Evolutionary conservation across 371 early-diverging fungal species (phyloP).

Genomic region (Apophysomyces trapeziformis): DNA sequence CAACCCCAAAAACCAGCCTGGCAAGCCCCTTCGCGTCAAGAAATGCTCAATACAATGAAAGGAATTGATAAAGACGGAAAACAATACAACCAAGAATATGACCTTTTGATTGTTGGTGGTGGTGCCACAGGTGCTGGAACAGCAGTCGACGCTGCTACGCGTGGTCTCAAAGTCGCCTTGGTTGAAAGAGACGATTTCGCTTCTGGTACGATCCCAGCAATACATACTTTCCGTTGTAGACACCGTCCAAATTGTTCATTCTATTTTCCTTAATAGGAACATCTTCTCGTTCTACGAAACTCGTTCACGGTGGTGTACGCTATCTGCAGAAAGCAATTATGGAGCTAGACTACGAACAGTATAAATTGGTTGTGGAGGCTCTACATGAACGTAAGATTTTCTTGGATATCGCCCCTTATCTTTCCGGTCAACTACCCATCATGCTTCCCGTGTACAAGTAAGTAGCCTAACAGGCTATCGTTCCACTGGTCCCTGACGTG

Average conservation of each 20-base stretch:
- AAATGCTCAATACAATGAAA: constrained; percentile 72
- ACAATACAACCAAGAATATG: constrained; percentile 61
- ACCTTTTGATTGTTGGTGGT: constrained; percentile 97
- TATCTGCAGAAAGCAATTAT: constrained; percentile 98
- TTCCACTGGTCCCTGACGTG: not conserved
- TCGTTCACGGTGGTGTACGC: constrained; percentile 99
- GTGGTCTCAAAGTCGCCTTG: constrained; percentile 96
- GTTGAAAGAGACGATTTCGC: constrained; percentile 98
- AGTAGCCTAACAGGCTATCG: constrained; percentile 19
- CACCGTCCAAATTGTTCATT: not conserved
- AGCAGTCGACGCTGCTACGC: constrained; percentile 96
- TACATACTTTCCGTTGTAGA: not conserved
- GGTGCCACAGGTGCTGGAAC: constrained; percentile 98
- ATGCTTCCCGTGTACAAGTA: constrained; percentile 94
- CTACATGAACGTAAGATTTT: constrained; percentile 96
- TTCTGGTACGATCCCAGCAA: constrained; percentile 57
- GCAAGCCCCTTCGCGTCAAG: constrained; percentile 73
- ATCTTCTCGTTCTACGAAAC: constrained; percentile 96
- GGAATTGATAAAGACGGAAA: constrained; percentile 48
- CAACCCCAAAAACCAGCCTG: constrained; percentile 63
- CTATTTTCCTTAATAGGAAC: constrained; percentile 64
- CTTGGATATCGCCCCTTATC: constrained; percentile 95
- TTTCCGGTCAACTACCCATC: constrained; percentile 93
- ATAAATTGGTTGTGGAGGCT: constrained; percentile 96
- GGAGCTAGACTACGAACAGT: constrained; percentile 96